Percentiles rank a stretch among this genome's conserved stretches.
These are phyloP conservation scores for Eucalyptus coolabah DNA, from an alignment of 345 rosid genomes.

Conservation along the genomic window DNA sequence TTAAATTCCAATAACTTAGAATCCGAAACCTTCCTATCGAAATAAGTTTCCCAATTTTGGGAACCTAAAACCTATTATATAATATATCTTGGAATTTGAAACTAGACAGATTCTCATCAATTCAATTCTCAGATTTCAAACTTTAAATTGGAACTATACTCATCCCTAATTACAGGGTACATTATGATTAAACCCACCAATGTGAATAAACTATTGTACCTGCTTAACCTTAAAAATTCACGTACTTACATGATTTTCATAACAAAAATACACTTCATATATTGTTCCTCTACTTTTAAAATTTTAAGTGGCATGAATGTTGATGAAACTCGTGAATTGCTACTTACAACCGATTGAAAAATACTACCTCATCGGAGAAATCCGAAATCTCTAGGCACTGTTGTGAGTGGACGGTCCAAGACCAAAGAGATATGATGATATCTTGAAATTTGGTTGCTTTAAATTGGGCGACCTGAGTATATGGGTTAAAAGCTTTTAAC, in stretches of 20 bases:
- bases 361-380: background rate
- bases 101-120: rapidly evolving
- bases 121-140: rapidly evolving
- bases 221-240: background rate
- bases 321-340: background rate
- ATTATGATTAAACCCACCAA: background rate
- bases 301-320: background rate
- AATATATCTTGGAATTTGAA: rapidly evolving
- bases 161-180: too few relatives aligned
- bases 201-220: background rate
- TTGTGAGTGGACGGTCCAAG: background rate
- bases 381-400: background rate
- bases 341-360: background rate
- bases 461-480: background rate
- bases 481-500: background rate
- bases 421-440: background rate
- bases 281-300: background rate
- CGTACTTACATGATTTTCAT: background rate
- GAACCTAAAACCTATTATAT: rapidly evolving
- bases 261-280: background rate
- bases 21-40: rapidly evolving
- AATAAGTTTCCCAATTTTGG: rapidly evolving
- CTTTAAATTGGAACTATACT: rapidly evolving
- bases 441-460: background rate
- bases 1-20: rapidly evolving